phyloP scores from a whole-genome alignment of 2,329 filamentous ascomycete genomes.

The Pseudopyricularia cyperi region DNA sequence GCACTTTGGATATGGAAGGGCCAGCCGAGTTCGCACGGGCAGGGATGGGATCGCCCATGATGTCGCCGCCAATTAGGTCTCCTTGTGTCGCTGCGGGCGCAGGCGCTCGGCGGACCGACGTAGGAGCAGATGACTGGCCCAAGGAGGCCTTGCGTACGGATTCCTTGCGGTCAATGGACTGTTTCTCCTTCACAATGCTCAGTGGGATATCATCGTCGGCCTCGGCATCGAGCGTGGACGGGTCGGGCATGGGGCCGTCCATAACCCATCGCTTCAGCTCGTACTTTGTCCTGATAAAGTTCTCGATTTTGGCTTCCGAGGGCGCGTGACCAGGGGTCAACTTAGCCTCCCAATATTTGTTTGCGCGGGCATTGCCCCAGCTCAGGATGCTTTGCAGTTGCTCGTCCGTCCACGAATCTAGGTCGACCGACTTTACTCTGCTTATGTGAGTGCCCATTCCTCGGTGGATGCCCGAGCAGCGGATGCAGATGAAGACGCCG shows the following conservation, averaged over 20 bases:
- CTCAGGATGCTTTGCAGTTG: slow-evolving; percentile 85
- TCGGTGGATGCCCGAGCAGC: slow-evolving; percentile 95
- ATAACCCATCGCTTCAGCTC: slow-evolving; percentile 99
- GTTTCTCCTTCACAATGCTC: slow-evolving; percentile 53
- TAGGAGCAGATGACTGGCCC: slow-evolving; percentile 25
- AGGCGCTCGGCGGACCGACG: slow-evolving; percentile 5
- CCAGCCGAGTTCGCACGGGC: slow-evolving; percentile 64
- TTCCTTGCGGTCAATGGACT: slow-evolving; percentile 46
- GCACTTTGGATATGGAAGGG: slow-evolving; percentile 42
- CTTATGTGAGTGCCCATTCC: slow-evolving; percentile 99
- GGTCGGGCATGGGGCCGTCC: slow-evolving; percentile 90
- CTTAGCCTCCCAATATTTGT: slow-evolving; percentile 98
- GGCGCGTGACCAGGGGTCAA: slow-evolving; percentile 81
- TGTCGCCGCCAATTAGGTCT: slow-evolving; percentile 59
- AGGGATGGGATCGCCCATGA: slow-evolving; percentile 46
- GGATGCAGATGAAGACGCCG: slow-evolving; percentile 93
- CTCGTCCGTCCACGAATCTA: slow-evolving; percentile 97
- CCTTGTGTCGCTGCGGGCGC: slow-evolving; percentile 35
- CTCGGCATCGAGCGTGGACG: slow-evolving; percentile 69
- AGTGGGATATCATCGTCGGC: slow-evolving; percentile 71
- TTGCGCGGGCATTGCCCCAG: slow-evolving; percentile 93
- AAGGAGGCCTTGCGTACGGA: slow-evolving; percentile 47
- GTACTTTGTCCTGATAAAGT: slow-evolving; percentile 98
- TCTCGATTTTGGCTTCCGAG: slow-evolving; percentile 96
- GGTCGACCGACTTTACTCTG: slow-evolving; percentile 92